These are phyloP conservation scores for Penicillium paradoxum DNA, from an alignment of 495 filamentous ascomycete genomes.

Conservation along the genomic window DNA sequence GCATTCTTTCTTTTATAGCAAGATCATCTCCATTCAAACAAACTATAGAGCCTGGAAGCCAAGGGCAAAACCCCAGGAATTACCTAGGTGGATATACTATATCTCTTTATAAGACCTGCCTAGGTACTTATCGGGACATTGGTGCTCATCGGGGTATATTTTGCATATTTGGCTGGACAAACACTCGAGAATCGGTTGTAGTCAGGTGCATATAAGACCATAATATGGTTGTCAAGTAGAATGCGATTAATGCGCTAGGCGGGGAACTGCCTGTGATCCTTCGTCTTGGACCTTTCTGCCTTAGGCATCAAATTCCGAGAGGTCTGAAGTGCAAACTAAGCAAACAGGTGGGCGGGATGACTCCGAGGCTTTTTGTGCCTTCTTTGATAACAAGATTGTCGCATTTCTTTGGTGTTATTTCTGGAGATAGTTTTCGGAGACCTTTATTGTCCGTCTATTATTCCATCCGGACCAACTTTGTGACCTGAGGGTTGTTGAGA, in stretches of 20 bases:
- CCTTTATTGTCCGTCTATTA: background rate
- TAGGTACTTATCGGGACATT: too few species aligned
- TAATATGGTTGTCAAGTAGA: too few species aligned
- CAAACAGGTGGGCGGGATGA: conserved; percentile 32
- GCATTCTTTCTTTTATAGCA: background rate
- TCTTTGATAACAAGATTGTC: conserved; percentile 15
- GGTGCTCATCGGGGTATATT: too few species aligned
- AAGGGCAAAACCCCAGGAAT: too few species aligned
- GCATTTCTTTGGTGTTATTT: background rate
- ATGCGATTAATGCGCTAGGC: too few species aligned
- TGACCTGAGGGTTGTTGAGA: background rate
- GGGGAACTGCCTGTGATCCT: too few species aligned
- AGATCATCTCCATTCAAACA: background rate
- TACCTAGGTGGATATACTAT: too few species aligned
- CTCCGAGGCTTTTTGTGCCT: conserved; percentile 36
- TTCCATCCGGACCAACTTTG: background rate
- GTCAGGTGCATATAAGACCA: too few species aligned
- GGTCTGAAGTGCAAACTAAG: conserved; percentile 19
- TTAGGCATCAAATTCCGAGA: background rate
- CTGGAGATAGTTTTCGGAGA: background rate
- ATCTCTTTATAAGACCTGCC: too few species aligned
- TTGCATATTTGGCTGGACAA: too few species aligned
- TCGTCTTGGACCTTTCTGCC: background rate
- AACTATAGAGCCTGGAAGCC: too few species aligned
- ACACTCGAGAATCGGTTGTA: too few species aligned